Conservation (phyloP, 768 basidiomycete genomes). For the Xerocomus spinulosus region DNA sequence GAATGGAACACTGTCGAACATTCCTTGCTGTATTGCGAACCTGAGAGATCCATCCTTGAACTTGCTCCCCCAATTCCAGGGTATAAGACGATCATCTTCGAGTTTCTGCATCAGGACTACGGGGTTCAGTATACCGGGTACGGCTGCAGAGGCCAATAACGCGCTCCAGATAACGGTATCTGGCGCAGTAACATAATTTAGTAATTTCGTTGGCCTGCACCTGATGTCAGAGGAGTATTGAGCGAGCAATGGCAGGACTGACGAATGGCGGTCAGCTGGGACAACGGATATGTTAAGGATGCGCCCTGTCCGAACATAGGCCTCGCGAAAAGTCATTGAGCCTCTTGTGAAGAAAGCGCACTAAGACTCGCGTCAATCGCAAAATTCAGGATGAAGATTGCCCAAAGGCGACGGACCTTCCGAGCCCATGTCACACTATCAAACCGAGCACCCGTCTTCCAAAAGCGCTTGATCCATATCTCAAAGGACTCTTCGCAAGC, state of each 20-base stretch:
- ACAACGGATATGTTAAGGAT: slow-evolving; percentile 93
- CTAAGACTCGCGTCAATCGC: slow-evolving; percentile 33
- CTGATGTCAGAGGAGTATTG: slow-evolving; percentile 6
- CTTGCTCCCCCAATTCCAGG: slow-evolving; percentile 92
- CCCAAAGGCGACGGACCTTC: slow-evolving; percentile 51
- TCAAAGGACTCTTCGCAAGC: slow-evolving; percentile 75
- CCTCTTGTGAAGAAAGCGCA: slow-evolving; percentile 88
- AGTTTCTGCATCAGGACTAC: slow-evolving; percentile 94
- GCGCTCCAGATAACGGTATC: slow-evolving; percentile 84
- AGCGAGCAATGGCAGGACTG: slow-evolving; percentile 22
- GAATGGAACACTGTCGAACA: background rate
- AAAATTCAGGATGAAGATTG: background rate
- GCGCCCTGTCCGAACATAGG: slow-evolving; percentile 87
- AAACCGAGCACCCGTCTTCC: slow-evolving; percentile 91
- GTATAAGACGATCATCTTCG: slow-evolving; percentile 70
- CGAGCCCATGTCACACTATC: slow-evolving; percentile 86
- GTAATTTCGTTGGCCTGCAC: slow-evolving; percentile 82
- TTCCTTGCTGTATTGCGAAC: slow-evolving; percentile 33
- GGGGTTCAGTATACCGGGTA: slow-evolving; percentile 92
- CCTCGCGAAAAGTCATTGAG: slow-evolving; percentile 93
- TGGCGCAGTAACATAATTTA: slow-evolving; percentile 96
- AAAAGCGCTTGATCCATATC: slow-evolving; percentile 68
- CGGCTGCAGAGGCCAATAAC: slow-evolving; percentile 84
- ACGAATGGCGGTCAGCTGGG: slow-evolving; percentile 86
- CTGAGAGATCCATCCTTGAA: slow-evolving; percentile 92